Conservation (phyloP, 1,284 basidiomycete genomes). For the Apiotrichum gracile region DNA sequence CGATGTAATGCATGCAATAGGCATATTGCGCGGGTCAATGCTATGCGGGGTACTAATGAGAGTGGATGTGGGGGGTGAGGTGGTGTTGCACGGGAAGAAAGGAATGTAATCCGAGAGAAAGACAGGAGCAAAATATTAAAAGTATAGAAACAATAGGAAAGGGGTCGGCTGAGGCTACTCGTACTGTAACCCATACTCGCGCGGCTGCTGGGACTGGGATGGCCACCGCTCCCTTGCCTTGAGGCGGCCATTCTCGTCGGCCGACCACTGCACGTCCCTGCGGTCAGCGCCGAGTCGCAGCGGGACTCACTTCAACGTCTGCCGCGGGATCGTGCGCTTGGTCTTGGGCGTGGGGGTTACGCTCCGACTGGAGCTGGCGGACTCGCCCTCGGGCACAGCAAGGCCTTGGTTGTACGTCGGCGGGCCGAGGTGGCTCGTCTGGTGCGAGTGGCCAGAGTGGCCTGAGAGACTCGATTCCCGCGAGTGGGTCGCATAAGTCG, state of each 20-base stretch:
- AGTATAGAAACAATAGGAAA: no score
- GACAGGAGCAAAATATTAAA: no score
- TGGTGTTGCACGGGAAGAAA: no score
- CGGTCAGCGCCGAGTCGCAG: neutral
- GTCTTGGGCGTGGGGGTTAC: constrained; percentile 17
- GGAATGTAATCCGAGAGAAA: no score
- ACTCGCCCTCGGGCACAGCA: neutral
- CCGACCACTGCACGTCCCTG: constrained; percentile 40
- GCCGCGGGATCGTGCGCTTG: constrained; percentile 35
- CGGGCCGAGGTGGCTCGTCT: no score
- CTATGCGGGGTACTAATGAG: no score
- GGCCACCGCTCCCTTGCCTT: neutral
- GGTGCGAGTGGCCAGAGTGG: neutral
- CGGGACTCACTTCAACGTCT: constrained; percentile 30
- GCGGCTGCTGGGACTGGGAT: no score
- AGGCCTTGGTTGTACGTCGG: neutral
- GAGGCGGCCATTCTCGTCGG: constrained; percentile 34
- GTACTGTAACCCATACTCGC: no score
- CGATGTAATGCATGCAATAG: constrained; percentile 9
- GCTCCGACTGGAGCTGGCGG: neutral
- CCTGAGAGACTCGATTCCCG: no score
- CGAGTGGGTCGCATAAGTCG: neutral
- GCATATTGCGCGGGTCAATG: neutral
- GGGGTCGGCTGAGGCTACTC: no score
- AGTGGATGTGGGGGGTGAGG: no score